Conservation (phyloP, 2,329 filamentous ascomycete genomes). For the Didymella arachidicola region DNA sequence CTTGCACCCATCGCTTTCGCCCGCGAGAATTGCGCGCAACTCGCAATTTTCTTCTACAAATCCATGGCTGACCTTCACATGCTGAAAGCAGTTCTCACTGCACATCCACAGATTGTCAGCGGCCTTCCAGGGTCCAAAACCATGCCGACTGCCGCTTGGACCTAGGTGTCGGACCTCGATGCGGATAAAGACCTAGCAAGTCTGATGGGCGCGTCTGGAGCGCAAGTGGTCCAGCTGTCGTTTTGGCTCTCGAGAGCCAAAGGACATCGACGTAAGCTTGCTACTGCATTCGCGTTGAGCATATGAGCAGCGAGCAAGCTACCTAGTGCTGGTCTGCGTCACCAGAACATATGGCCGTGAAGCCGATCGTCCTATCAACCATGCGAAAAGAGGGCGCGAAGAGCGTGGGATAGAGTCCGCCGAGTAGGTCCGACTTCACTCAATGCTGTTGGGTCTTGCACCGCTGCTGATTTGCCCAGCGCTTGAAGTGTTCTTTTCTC, state of each 20-base stretch:
- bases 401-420: not conserved
- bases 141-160: not conserved
- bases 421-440: not conserved
- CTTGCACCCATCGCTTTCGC: not conserved
- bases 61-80: too few species aligned
- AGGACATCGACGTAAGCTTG: not conserved
- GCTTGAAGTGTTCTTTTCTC: conserved; percentile 39
- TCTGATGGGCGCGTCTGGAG: not conserved
- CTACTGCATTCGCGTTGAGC: not conserved
- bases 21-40: not conserved
- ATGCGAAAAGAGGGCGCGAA: not conserved
- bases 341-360: not conserved
- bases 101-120: not conserved
- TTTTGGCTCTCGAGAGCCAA: not conserved
- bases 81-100: too few species aligned
- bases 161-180: not conserved
- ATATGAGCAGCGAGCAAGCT: not conserved
- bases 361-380: not conserved
- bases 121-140: not conserved
- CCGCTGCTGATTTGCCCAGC: conserved; percentile 40
- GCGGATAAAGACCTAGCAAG: not conserved
- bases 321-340: not conserved
- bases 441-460: conserved; percentile 36
- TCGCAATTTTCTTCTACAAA: not conserved
- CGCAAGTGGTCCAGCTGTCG: not conserved